Conservation (phyloP, 345 rosid genomes). For the Brassica carinata region DNA sequence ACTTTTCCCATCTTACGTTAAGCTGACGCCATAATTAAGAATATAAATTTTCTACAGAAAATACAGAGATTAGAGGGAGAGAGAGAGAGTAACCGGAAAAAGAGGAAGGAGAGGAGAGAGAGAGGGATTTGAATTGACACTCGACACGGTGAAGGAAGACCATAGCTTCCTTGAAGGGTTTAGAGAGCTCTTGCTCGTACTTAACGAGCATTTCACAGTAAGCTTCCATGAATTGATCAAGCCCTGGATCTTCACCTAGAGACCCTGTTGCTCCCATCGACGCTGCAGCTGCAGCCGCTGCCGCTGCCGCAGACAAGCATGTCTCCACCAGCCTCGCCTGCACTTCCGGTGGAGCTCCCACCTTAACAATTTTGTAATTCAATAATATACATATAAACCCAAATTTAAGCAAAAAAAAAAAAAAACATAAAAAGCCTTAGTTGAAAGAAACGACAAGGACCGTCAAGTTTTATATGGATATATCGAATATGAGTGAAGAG, state of each 20-base stretch:
- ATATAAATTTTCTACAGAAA: background rate
- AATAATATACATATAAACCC: background rate
- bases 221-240: conserved; percentile 99
- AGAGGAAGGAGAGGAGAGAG: conserved; percentile 56
- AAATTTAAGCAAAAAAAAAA: too few species aligned
- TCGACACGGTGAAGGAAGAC: conserved; percentile 78
- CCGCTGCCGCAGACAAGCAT: conserved; percentile 70
- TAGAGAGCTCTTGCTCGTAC: conserved; percentile 93
- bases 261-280: conserved; percentile 47
- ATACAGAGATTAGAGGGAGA: conserved; percentile 16
- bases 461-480: background rate
- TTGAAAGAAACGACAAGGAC: background rate
- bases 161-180: conserved; percentile 94
- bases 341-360: conserved; percentile 94
- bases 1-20: conserved; percentile 34
- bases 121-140: conserved; percentile 82
- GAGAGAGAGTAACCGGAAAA: conserved; percentile 56
- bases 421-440: background rate
- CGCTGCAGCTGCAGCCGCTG: conserved; percentile 44
- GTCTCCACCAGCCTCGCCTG: conserved; percentile 79
- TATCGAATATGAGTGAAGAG: background rate
- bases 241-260: conserved; percentile 88
- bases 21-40: conserved; percentile 32
- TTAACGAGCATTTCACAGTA: conserved; percentile 96
- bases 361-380: conserved; percentile 42